Conservation (phyloP, 176 grass and related monocot species). For the Tillandsia leiboldiana region DNA sequence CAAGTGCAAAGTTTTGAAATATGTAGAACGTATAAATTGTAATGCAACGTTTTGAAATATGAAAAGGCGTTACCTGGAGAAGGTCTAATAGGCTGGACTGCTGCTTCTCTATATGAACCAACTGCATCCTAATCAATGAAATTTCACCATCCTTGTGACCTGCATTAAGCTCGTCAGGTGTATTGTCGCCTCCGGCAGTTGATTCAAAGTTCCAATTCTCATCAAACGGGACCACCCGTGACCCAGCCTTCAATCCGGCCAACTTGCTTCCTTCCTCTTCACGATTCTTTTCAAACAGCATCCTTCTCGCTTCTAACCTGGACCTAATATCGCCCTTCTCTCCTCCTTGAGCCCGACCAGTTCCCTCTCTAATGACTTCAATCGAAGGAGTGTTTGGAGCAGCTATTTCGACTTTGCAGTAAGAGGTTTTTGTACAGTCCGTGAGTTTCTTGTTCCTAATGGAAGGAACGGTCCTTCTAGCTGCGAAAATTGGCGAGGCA, state of each 20-base stretch:
- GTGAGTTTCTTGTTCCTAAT: constrained; percentile 54
- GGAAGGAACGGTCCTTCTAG: constrained; percentile 35
- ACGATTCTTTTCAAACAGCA: constrained; percentile 43
- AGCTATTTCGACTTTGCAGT: constrained; percentile 31
- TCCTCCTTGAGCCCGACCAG: constrained; percentile 12
- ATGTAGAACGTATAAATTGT: background rate
- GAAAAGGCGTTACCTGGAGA: constrained; percentile 63
- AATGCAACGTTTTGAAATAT: background rate
- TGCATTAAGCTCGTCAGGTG: constrained; percentile 36
- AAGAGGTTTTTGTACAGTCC: constrained; percentile 21
- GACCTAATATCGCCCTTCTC: constrained; percentile 39
- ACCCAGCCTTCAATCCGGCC: constrained; percentile 42
- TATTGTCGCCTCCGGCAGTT: constrained; percentile 19
- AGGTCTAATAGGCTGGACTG: constrained; percentile 77
- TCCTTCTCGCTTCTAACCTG: constrained; percentile 40
- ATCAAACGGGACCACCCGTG: constrained; percentile 57
- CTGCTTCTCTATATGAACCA: constrained; percentile 91
- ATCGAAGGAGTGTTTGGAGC: constrained; percentile 33
- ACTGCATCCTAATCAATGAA: constrained; percentile 71
- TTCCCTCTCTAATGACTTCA: constrained; percentile 42
- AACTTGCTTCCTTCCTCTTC: constrained; percentile 56
- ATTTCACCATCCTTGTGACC: constrained; percentile 55
- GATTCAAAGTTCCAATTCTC: constrained; percentile 35
- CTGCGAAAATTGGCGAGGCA: constrained; percentile 43
- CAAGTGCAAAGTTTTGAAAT: background rate